These are phyloP conservation scores for Hygrophorus russula DNA, from an alignment of 768 basidiomycete species.

Conservation along the genomic window DNA sequence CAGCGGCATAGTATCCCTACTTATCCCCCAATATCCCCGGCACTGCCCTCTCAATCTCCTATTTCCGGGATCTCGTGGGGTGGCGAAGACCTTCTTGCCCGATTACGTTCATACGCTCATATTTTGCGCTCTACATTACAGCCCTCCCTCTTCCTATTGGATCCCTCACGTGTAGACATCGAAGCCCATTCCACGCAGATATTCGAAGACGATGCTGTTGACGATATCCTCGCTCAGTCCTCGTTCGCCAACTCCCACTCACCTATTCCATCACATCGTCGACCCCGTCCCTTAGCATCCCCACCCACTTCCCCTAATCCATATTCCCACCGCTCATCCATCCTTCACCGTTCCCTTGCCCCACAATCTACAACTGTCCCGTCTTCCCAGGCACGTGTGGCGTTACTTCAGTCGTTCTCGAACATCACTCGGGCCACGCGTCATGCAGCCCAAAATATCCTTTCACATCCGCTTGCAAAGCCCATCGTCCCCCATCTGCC, in stretches of 20 bases:
- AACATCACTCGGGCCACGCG: constrained; percentile 89
- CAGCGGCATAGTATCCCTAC: constrained; percentile 26
- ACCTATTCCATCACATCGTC: constrained; percentile 74
- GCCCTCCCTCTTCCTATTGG: constrained; percentile 78
- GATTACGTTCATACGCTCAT: constrained; percentile 67
- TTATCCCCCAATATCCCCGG: constrained; percentile 53
- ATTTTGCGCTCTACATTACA: constrained; percentile 81
- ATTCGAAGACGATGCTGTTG: constrained; percentile 80
- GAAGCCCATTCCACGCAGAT: constrained; percentile 82
- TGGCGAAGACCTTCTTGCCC: constrained; percentile 74
- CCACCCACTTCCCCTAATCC: constrained; percentile 31
- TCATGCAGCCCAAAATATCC: constrained; percentile 88
- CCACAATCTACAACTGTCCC: constrained; percentile 35
- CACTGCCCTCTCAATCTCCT: constrained; percentile 29
- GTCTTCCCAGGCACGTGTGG: constrained; percentile 62
- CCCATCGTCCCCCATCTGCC: constrained; percentile 95
- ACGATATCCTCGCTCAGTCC: constrained; percentile 75
- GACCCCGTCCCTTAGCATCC: constrained; percentile 53
- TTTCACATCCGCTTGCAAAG: constrained; percentile 92
- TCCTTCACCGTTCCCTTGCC: constrained; percentile 70
- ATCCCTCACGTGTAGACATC: constrained; percentile 87
- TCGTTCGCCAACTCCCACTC: constrained; percentile 70
- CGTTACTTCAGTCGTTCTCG: constrained; percentile 88
- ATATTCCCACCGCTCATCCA: constrained; percentile 58
- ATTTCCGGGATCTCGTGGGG: constrained; percentile 59